Evolutionary conservation across 768 basidiomycete species (phyloP).

Genomic region (Thelephora aurantiotincta): DNA sequence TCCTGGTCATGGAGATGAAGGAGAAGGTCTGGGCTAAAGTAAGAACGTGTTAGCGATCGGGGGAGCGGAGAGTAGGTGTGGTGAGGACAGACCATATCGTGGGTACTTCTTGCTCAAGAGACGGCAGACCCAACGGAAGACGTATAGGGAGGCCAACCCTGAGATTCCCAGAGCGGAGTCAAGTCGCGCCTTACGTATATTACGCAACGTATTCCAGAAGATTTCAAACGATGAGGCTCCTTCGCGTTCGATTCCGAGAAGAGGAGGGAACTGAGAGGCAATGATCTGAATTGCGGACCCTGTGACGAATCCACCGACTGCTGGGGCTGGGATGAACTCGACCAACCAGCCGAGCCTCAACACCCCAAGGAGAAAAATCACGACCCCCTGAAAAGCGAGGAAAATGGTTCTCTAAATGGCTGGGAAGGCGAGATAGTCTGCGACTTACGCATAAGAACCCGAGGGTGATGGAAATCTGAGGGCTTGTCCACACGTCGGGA

Average conservation of each 20-base stretch:
- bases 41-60: background rate
- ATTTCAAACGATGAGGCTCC: constrained; percentile 47
- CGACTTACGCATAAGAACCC: constrained; percentile 54
- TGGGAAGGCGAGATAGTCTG: too few species aligned
- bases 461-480: constrained; percentile 72
- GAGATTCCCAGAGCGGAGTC: constrained; percentile 86
- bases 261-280: constrained; percentile 70
- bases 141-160: constrained; percentile 55
- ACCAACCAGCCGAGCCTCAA: constrained; percentile 88
- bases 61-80: background rate
- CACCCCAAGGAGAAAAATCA: constrained; percentile 79
- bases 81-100: constrained; percentile 34
- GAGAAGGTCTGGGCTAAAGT: constrained; percentile 52
- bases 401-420: too few species aligned
- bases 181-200: constrained; percentile 47
- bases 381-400: constrained; percentile 40
- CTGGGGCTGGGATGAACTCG: constrained; percentile 81
- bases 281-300: constrained; percentile 88
- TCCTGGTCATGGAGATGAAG: constrained; percentile 61
- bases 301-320: constrained; percentile 87
- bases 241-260: constrained; percentile 79
- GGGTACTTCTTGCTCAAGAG: constrained; percentile 40
- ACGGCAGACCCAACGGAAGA: constrained; percentile 46
- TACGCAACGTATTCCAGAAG: constrained; percentile 84
- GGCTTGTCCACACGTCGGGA: constrained; percentile 42